A percentile compares a stretch with the other conserved stretches of the same genome.
phyloP scores from a whole-genome alignment of 129 eudicot genomes.

The Lactuca saligna region DNA sequence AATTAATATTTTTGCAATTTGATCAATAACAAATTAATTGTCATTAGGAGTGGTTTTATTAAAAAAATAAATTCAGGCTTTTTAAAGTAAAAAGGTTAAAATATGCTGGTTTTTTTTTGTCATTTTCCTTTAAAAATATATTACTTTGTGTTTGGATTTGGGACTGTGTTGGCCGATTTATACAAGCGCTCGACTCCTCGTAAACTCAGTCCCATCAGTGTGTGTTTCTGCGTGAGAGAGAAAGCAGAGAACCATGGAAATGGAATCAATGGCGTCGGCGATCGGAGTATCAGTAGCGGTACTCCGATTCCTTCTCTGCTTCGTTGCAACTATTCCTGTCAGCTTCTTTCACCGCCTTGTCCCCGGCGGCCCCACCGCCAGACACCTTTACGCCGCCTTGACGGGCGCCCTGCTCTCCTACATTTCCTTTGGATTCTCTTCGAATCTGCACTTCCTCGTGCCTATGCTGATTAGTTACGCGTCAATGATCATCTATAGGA shows the following conservation, averaged over 20 bases:
- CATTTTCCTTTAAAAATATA: too few relatives aligned
- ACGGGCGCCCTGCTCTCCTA: slow-evolving; percentile 76
- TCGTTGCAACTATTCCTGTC: slow-evolving; percentile 81
- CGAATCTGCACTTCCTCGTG: slow-evolving; percentile 81
- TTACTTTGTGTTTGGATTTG: background rate
- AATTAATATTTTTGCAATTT: too few relatives aligned
- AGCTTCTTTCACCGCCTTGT: slow-evolving; percentile 72
- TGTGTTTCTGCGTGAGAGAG: slow-evolving; percentile 25
- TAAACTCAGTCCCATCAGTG: slow-evolving; percentile 25
- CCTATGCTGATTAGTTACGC: slow-evolving; percentile 70
- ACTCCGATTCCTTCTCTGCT: slow-evolving; percentile 84
- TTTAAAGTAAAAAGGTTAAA: too few relatives aligned
- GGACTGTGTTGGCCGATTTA: slow-evolving; percentile 11
- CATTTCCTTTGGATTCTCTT: slow-evolving; percentile 78
- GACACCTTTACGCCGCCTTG: slow-evolving; percentile 81
- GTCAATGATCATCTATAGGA: slow-evolving; percentile 67
- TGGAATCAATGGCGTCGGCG: slow-evolving; percentile 79
- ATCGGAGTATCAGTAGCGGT: slow-evolving; percentile 93
- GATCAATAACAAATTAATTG: too few relatives aligned
- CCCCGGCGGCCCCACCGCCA: slow-evolving; percentile 72
- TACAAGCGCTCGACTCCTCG: slow-evolving; percentile 5
- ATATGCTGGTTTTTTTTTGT: too few relatives aligned
- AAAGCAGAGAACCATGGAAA: slow-evolving; percentile 42
- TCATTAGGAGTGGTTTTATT: too few relatives aligned
- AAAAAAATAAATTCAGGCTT: too few relatives aligned